Conservation (phyloP, 371 early-diverging fungal genomes). For the Thermomucor indicae-seudaticae region DNA sequence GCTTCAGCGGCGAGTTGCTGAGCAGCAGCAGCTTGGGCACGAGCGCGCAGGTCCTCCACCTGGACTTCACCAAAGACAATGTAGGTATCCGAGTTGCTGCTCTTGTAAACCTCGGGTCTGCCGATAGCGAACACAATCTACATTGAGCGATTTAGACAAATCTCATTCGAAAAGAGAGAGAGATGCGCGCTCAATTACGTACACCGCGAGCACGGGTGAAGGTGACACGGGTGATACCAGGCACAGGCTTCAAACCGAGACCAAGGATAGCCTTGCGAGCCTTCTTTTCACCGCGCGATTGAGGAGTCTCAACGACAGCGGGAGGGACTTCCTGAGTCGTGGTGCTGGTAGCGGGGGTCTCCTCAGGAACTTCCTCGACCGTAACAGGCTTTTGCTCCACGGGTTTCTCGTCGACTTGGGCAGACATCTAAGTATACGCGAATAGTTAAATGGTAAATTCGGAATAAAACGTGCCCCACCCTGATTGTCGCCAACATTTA, state of each 20-base stretch:
- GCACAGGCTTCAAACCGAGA: conserved; percentile 86
- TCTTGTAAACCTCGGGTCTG: conserved; percentile 93
- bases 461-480: no score
- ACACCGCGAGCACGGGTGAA: conserved; percentile 83
- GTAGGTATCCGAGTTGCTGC: conserved; percentile 86
- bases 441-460: not conserved
- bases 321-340: conserved; percentile 7
- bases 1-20: conserved; percentile 57
- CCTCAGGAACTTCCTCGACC: conserved; percentile 20
- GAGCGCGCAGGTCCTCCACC: conserved; percentile 79
- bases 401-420: conserved; percentile 25
- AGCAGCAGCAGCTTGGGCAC: conserved; percentile 70
- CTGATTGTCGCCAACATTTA: no score
- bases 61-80: conserved; percentile 96
- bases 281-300: conserved; percentile 90
- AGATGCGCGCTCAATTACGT: conserved; percentile 27
- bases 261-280: conserved; percentile 93
- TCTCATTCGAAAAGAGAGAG: not conserved
- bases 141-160: not conserved
- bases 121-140: conserved; percentile 84
- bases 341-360: conserved; percentile 2
- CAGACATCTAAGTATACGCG: conserved; percentile 17
- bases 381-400: conserved; percentile 19
- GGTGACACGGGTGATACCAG: conserved; percentile 89
- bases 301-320: conserved; percentile 43